phyloP scores from a whole-genome alignment of 2,329 filamentous ascomycete genomes.

The Cladosporium sp. region DNA sequence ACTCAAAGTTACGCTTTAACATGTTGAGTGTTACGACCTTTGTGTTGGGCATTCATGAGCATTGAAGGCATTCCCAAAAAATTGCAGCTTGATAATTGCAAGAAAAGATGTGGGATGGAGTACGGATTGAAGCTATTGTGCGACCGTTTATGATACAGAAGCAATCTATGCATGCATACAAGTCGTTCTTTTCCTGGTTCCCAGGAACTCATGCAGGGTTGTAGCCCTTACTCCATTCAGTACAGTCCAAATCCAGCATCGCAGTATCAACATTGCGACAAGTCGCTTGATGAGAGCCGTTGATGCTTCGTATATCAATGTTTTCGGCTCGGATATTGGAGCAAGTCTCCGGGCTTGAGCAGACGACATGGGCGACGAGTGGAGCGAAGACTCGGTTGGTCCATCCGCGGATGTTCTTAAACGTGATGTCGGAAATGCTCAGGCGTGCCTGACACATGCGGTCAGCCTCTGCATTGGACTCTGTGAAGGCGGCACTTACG shows the following conservation, averaged over 20 bases:
- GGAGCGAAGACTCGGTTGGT: slow-evolving; percentile 39
- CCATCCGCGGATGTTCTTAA: slow-evolving; percentile 28
- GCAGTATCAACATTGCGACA: background rate
- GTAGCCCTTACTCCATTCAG: background rate
- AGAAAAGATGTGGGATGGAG: too few relatives aligned
- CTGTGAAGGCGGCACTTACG: background rate
- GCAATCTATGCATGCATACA: too few relatives aligned
- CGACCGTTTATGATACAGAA: too few relatives aligned
- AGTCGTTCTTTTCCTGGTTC: too few relatives aligned
- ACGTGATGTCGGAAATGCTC: slow-evolving; percentile 28
- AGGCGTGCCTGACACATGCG: slow-evolving; percentile 38
- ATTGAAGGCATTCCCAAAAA: too few relatives aligned
- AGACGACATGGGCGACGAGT: slow-evolving; percentile 35
- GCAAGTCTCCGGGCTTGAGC: slow-evolving; percentile 39
- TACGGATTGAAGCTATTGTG: too few relatives aligned
- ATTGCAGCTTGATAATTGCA: too few relatives aligned
- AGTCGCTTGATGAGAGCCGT: background rate
- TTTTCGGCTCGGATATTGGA: slow-evolving; percentile 36
- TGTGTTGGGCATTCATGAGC: too few relatives aligned
- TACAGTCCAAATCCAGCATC: background rate
- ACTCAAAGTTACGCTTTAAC: too few relatives aligned
- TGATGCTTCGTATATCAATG: slow-evolving; percentile 5
- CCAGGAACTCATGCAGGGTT: background rate
- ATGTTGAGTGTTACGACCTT: too few relatives aligned
- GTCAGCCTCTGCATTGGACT: too few relatives aligned